Conservation (phyloP, 371 early-diverging fungal species). For the Funneliformis caledonium region DNA sequence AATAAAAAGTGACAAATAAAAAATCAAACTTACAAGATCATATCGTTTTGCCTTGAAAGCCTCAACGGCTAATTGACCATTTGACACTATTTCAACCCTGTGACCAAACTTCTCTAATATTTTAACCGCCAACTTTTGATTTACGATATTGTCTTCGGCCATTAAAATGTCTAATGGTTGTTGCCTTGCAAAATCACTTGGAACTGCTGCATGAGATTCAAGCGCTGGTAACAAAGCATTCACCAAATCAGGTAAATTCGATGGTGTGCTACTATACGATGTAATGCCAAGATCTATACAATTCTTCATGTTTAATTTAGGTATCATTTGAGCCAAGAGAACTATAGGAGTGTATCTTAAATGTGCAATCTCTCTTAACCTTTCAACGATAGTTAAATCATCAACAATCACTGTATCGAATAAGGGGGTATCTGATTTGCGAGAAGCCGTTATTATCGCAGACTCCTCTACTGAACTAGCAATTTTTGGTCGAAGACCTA, state of each 20-base stretch:
- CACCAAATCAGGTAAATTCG: slow-evolving; percentile 63
- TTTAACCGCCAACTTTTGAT: slow-evolving; percentile 77
- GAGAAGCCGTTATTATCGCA: slow-evolving; percentile 41
- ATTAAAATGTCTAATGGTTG: slow-evolving; percentile 69
- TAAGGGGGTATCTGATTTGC: slow-evolving; percentile 46
- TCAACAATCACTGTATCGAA: slow-evolving; percentile 64
- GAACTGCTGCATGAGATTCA: slow-evolving; percentile 64
- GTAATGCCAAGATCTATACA: slow-evolving; percentile 69
- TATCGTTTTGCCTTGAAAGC: slow-evolving; percentile 60
- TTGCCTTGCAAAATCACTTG: slow-evolving; percentile 55
- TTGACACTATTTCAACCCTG: slow-evolving; percentile 69
- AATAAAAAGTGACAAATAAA: not conserved
- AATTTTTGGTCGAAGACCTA: slow-evolving; percentile 52
- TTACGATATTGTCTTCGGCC: slow-evolving; percentile 84
- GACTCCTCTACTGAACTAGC: slow-evolving; percentile 53
- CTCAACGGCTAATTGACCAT: slow-evolving; percentile 78
- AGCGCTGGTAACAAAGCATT: slow-evolving; percentile 71
- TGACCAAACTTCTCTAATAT: slow-evolving; percentile 79
- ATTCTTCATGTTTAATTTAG: slow-evolving; percentile 60
- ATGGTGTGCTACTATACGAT: slow-evolving; percentile 66
- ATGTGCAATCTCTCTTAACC: slow-evolving; percentile 56
- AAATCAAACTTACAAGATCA: slow-evolving; percentile 51
- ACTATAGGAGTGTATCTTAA: slow-evolving; percentile 72
- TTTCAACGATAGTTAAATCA: slow-evolving; percentile 56
- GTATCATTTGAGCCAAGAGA: slow-evolving; percentile 55